These are phyloP conservation scores for Isatis tinctoria DNA, from an alignment of 345 rosid genomes.

Conservation along the genomic window DNA sequence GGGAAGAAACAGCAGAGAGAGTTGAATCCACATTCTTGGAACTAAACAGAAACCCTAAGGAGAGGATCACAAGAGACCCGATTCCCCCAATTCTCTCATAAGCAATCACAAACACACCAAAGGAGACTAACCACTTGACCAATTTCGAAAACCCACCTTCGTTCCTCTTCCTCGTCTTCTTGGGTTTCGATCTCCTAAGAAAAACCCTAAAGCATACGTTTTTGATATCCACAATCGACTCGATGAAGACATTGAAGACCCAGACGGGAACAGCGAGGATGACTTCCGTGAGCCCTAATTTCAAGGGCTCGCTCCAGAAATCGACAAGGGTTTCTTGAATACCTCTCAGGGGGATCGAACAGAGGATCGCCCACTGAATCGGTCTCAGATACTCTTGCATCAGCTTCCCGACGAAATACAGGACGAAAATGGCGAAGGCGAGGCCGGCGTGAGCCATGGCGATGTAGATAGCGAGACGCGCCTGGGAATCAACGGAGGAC, in stretches of 20 bases:
- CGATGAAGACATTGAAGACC: slow-evolving; percentile 62
- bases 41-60: slow-evolving; percentile 61
- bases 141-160: slow-evolving; percentile 69
- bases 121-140: slow-evolving; percentile 69
- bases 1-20: slow-evolving; percentile 63
- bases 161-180: slow-evolving; percentile 26
- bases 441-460: slow-evolving; percentile 99
- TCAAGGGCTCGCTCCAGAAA: slow-evolving; percentile 83
- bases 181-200: slow-evolving; percentile 49
- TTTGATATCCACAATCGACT: slow-evolving; percentile 72
- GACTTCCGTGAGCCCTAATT: slow-evolving; percentile 87
- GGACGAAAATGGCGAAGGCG: slow-evolving; percentile 56
- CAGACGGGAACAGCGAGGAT: slow-evolving; percentile 79
- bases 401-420: slow-evolving; percentile 68
- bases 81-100: slow-evolving; percentile 64
- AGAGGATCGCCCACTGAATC: slow-evolving; percentile 91
- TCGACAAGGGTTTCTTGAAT: slow-evolving; percentile 78
- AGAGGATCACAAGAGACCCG: slow-evolving; percentile 66
- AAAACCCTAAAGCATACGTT: slow-evolving; percentile 52
- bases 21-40: slow-evolving; percentile 59
- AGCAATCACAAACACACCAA: slow-evolving; percentile 74
- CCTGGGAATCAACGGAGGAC: slow-evolving; percentile 66
- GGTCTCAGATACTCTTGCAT: slow-evolving; percentile 84
- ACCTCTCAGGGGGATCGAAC: slow-evolving; percentile 90
- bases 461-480: slow-evolving; percentile 83